Base-by-base conservation (phyloP, 1,139 yeast species). In the Yamadazyma membranifaciens region DNA sequence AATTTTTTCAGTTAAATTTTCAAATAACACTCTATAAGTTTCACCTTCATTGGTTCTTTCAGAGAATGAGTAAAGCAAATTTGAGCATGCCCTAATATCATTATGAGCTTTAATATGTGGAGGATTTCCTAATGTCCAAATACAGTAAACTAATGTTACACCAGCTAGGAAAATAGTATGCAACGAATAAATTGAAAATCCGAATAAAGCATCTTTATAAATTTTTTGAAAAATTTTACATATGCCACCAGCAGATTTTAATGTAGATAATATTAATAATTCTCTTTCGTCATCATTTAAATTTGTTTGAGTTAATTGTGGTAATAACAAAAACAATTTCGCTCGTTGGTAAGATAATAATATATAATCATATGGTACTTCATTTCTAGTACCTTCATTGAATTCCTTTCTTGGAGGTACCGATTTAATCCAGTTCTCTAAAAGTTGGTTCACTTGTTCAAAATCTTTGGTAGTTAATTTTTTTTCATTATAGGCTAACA, bases 151-250 rank as follows among this genome's bases (percentile, higher is more conserved):
- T 42, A 54, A 42, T 3, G 56, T 50, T 3, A 56, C 59, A 6
- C 59, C 59, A 2, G 57, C 59, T 10, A 56, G 41, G 34, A 56
- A 55, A 3, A 51, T 45, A 0, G 58, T 51, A 38, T 55, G 59
- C 9, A 55, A 44, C 2, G 59, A 56, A 39, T 51, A 52, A 9
- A 49, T 50, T 37, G 58, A 55, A 36, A 49, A 55, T 7, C 56
- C 59, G 33, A 55, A 47, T 11, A 55, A 41, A 3, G 57, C 43
- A 29, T 50, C 56, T 20, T 50, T 48, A 22, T 54, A 54, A 15
- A 55, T 47, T 6, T 40, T 42, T 32, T 50, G 54, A 35, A 54
- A 53, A 13, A 52, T 42, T 15, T 46, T 46, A 35, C 59, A 55
- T 9, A 55, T 52, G 2, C 57, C 56, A 3, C 56, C 58, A 6